Evolutionary conservation across 805 yeast species (phyloP).

Genomic region (Pichia californica): DNA sequence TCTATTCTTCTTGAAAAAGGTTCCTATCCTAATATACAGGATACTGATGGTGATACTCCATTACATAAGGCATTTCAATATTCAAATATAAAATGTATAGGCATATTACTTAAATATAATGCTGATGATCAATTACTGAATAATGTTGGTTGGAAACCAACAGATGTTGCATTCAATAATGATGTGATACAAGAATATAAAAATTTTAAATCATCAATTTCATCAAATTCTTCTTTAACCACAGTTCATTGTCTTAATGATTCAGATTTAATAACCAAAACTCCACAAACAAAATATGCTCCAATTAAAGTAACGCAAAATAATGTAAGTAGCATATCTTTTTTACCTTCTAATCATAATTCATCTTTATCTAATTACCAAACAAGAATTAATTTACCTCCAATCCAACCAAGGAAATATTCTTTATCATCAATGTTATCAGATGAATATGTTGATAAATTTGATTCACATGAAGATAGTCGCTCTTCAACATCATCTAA

Average conservation of each 20-base stretch:
- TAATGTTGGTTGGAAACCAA: constrained; percentile 57
- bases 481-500: constrained; percentile 8
- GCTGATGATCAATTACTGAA: constrained; percentile 46
- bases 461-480: constrained; percentile 3
- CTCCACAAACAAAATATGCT: constrained; percentile 5
- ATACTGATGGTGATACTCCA: constrained; percentile 73
- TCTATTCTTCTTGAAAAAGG: constrained; percentile 64
- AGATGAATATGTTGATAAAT: constrained; percentile 12
- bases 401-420: constrained; percentile 17
- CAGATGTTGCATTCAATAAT: constrained; percentile 50
- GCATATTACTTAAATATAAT: constrained; percentile 43
- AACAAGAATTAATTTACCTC: constrained; percentile 13
- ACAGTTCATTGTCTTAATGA: constrained; percentile 17
- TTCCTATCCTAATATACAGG: constrained; percentile 68
- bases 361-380: constrained; percentile 5
- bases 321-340: constrained; percentile 1
- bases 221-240: constrained; percentile 2
- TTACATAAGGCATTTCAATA: constrained; percentile 75
- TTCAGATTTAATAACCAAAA: background rate
- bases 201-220: constrained; percentile 15
- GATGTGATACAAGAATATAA: constrained; percentile 41
- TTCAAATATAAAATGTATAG: constrained; percentile 54
- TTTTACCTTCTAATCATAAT: constrained; percentile 1
- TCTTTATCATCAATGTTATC: constrained; percentile 15
- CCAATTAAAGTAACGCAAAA: constrained; percentile 2